phyloP scores from a whole-genome alignment of 768 basidiomycete species.

The Agrocybe praecox region DNA sequence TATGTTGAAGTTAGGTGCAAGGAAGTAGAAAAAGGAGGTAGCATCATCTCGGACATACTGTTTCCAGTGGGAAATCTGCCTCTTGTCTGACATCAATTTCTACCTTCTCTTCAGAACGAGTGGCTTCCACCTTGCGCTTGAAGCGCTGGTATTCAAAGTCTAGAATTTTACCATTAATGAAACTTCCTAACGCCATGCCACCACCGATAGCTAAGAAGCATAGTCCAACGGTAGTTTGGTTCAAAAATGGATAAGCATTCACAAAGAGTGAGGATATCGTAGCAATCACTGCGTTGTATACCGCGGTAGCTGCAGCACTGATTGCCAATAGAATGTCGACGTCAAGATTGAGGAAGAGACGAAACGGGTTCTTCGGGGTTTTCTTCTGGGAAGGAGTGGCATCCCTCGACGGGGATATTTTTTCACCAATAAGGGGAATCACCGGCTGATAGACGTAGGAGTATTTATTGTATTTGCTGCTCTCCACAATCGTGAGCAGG shows the following conservation, averaged over 20 bases:
- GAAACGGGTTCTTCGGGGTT: conserved; percentile 56
- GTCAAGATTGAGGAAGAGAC: conserved; percentile 56
- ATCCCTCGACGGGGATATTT: conserved; percentile 24
- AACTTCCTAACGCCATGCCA: conserved; percentile 66
- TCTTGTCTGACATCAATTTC: conserved; percentile 20
- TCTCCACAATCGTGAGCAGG: conserved; percentile 53
- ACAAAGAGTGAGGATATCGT: conserved; percentile 65
- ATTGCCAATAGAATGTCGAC: conserved; percentile 52
- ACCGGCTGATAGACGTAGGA: conserved; percentile 52
- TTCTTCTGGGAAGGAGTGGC: conserved; percentile 31
- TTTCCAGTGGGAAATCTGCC: conserved; percentile 60
- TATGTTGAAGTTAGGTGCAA: conserved; percentile 14
- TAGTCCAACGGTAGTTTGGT: conserved; percentile 68
- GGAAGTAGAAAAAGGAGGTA: conserved; percentile 18
- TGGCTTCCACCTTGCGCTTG: conserved; percentile 31
- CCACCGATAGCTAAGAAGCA: conserved; percentile 79
- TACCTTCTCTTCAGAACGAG: background rate
- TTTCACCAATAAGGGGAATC: conserved; percentile 46
- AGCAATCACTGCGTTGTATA: conserved; percentile 63
- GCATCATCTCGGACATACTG: conserved; percentile 23
- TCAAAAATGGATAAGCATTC: conserved; percentile 57
- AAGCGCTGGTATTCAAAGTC: conserved; percentile 62
- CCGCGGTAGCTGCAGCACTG: conserved; percentile 53
- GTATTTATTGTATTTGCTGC: conserved; percentile 47
- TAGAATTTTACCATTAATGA: conserved; percentile 60